phyloP scores from a whole-genome alignment of 305 asterid species.

The Rubia tinctorum region DNA sequence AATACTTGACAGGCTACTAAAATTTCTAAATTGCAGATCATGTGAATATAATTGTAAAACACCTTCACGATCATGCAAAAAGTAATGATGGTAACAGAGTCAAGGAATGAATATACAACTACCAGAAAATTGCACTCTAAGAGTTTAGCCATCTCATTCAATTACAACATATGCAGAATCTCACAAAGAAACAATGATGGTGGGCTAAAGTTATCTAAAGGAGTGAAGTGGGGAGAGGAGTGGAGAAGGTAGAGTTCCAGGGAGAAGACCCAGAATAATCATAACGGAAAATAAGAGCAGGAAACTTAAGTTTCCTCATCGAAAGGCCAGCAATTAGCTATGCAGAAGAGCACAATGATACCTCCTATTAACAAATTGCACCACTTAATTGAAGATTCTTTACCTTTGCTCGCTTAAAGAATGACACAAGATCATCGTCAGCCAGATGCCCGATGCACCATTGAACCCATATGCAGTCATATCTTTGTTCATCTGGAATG shows the following conservation, averaged over 20 bases:
- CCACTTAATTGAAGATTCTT: slow-evolving; percentile 11
- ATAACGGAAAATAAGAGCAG: neutral
- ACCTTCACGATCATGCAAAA: slow-evolving; percentile 5
- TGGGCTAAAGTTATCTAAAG: neutral
- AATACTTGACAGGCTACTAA: neutral
- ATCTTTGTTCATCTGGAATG: slow-evolving; percentile 78
- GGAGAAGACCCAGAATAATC: neutral
- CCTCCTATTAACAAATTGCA: neutral
- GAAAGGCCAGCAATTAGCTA: neutral
- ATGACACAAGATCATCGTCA: slow-evolving; percentile 80
- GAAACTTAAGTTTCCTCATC: neutral
- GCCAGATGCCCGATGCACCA: slow-evolving; percentile 99
- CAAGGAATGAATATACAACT: neutral
- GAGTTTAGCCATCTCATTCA: neutral
- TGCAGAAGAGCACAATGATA: neutral
- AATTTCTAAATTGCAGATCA: neutral
- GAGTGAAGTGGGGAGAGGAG: neutral
- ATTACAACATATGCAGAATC: neutral
- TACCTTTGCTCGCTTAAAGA: slow-evolving; percentile 87
- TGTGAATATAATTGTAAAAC: neutral
- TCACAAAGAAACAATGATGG: neutral
- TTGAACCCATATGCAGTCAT: slow-evolving; percentile 91
- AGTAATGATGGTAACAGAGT: neutral
- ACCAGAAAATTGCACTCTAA: neutral
- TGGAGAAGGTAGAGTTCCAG: neutral